Percentiles rank a stretch among this genome's conserved stretches.
Evolutionary conservation across 805 yeast species (phyloP).

Genomic region (Tetrapisispora arboricola): DNA sequence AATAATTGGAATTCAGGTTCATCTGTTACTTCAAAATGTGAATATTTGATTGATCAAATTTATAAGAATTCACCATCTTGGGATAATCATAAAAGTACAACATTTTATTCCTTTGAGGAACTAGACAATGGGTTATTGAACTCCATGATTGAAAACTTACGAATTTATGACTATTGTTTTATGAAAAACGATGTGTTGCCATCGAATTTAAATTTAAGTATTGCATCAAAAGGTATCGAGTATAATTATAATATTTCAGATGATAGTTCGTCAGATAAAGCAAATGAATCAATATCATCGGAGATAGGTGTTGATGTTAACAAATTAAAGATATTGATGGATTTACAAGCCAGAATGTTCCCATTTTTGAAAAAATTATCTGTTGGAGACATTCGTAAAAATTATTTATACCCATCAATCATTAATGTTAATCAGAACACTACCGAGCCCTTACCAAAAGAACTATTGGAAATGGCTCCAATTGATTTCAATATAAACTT

Average conservation of each 20-base stretch:
- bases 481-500: slow-evolving; percentile 13
- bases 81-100: slow-evolving; percentile 13
- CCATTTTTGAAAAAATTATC: slow-evolving; percentile 15
- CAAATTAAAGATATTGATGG: slow-evolving; percentile 2
- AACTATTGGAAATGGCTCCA: slow-evolving; percentile 2
- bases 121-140: slow-evolving; percentile 14
- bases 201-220: slow-evolving; percentile 6
- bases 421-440: slow-evolving; percentile 7
- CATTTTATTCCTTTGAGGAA: slow-evolving; percentile 11
- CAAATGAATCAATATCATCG: neutral
- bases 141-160: slow-evolving; percentile 18
- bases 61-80: slow-evolving; percentile 14
- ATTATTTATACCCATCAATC: slow-evolving; percentile 17
- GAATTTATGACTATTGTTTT: slow-evolving; percentile 24
- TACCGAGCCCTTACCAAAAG: slow-evolving; percentile 3
- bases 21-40: slow-evolving; percentile 10
- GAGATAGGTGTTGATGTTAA: neutral
- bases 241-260: neutral
- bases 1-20: neutral
- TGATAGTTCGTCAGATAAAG: neutral
- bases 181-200: slow-evolving; percentile 3
- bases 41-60: slow-evolving; percentile 12
- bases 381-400: slow-evolving; percentile 2
- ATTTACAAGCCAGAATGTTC: slow-evolving; percentile 18
- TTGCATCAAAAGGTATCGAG: slow-evolving; percentile 1